phyloP scores from a whole-genome alignment of 768 basidiomycete genomes.

The Lactarius quietus region DNA sequence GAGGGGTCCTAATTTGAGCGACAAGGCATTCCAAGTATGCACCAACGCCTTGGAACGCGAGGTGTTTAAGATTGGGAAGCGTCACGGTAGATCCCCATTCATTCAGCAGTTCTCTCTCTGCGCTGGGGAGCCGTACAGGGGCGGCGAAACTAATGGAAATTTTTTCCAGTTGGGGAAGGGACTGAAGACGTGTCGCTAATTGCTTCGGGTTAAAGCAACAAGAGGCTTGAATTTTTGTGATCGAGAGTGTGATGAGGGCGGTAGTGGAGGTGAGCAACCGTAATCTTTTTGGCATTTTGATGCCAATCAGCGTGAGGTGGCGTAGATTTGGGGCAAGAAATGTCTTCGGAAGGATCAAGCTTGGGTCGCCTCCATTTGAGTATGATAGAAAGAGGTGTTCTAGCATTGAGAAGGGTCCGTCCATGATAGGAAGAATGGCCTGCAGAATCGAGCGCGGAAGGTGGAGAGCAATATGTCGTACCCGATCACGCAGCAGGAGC shows the following conservation, averaged over 20 bases:
- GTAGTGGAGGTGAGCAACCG: not conserved
- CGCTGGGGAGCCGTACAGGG: not conserved
- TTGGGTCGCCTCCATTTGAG: not conserved
- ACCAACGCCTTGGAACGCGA: not conserved
- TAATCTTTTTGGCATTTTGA: not conserved
- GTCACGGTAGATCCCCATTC: not conserved
- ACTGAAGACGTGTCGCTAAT: not conserved
- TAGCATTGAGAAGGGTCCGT: not conserved
- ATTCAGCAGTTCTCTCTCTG: not conserved
- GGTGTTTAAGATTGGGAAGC: not conserved
- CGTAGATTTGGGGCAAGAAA: not conserved
- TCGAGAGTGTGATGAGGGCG: not conserved
- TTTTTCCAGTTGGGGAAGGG: not conserved
- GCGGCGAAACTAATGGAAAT: not conserved
- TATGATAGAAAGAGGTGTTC: not conserved
- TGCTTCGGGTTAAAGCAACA: not conserved
- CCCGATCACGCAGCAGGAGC: not conserved
- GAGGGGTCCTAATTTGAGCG: not conserved
- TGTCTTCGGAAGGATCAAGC: not conserved
- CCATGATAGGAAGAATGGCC: accelerated
- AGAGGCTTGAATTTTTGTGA: not conserved
- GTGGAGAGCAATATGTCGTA: not conserved
- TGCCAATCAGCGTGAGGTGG: not conserved
- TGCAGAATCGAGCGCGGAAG: not conserved
- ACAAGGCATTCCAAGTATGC: not conserved